phyloP scores from a whole-genome alignment of 768 basidiomycete species.

The Ramaria rubella region DNA sequence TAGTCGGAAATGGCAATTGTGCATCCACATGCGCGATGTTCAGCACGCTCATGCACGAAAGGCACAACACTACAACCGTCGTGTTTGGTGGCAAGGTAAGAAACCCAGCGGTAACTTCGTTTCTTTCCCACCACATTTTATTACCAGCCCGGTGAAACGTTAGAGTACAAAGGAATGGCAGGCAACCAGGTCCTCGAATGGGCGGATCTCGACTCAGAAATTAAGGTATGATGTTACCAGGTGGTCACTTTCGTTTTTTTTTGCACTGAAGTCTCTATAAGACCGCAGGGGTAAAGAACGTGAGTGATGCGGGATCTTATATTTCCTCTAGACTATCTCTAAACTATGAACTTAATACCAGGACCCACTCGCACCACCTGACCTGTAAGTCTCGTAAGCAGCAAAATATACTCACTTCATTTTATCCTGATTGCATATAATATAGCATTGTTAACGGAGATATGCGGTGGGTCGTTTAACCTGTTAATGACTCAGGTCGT shows the following conservation, averaged over 20 bases:
- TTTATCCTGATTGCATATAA: conserved; percentile 13
- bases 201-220: conserved; percentile 52
- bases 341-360: no score
- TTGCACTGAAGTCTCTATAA: no score
- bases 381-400: conserved; percentile 25
- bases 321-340: no score
- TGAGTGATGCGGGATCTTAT: no score
- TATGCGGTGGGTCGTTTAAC: conserved; percentile 36
- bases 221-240: no score
- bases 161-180: conserved; percentile 48
- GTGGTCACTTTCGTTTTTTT: no score
- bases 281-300: conserved; percentile 35
- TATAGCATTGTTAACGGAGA: conserved; percentile 33
- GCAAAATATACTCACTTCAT: not conserved
- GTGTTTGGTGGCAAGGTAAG: conserved; percentile 46
- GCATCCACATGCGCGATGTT: conserved; percentile 63
- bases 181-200: conserved; percentile 61
- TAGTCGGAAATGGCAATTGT: conserved; percentile 34
- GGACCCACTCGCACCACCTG: conserved; percentile 34
- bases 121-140: not conserved
- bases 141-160: conserved; percentile 32
- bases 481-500: conserved; percentile 30
- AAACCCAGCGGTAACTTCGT: not conserved
- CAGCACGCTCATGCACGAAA: conserved; percentile 54
- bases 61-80: conserved; percentile 44